phyloP scores from a whole-genome alignment of 2,329 filamentous ascomycete genomes.

The Aspergillus piperis region DNA sequence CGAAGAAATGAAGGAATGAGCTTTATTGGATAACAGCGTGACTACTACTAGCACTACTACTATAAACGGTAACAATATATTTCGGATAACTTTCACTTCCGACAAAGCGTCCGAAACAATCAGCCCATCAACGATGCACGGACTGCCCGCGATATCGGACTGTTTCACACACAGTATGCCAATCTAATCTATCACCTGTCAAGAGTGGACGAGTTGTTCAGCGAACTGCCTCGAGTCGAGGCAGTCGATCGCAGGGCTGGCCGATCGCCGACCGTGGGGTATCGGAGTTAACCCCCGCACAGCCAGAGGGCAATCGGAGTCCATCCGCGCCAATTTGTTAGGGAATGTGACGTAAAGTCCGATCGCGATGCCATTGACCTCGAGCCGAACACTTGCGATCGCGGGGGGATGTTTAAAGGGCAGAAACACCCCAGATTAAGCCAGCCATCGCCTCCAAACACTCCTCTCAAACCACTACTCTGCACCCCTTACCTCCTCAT shows the following conservation, averaged over 20 bases:
- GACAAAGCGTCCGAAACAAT: too few species aligned
- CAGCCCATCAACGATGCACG: background rate
- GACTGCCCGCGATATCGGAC: background rate
- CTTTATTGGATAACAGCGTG: too few species aligned
- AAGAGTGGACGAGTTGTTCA: background rate
- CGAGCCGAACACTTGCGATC: background rate
- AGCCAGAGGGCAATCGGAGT: background rate
- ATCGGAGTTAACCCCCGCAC: too few species aligned
- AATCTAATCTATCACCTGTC: background rate
- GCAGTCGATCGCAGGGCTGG: background rate
- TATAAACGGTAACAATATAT: too few species aligned
- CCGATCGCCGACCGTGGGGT: slow-evolving; percentile 7
- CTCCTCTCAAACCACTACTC: too few species aligned
- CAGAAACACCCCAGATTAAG: background rate
- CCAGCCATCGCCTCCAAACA: too few species aligned
- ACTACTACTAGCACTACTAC: too few species aligned
- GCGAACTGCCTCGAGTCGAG: slow-evolving; percentile 1
- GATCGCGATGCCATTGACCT: background rate
- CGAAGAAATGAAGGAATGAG: too few species aligned
- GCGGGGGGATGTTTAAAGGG: background rate
- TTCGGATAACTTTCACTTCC: too few species aligned
- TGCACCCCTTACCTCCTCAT: too few species aligned
- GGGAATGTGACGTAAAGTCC: background rate
- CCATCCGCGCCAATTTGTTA: background rate
- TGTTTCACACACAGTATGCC: background rate